A percentile compares a stretch with the other conserved stretches of the same genome.
Conservation (phyloP, 306 rosid genomes). For the Dicorynia guianensis region DNA sequence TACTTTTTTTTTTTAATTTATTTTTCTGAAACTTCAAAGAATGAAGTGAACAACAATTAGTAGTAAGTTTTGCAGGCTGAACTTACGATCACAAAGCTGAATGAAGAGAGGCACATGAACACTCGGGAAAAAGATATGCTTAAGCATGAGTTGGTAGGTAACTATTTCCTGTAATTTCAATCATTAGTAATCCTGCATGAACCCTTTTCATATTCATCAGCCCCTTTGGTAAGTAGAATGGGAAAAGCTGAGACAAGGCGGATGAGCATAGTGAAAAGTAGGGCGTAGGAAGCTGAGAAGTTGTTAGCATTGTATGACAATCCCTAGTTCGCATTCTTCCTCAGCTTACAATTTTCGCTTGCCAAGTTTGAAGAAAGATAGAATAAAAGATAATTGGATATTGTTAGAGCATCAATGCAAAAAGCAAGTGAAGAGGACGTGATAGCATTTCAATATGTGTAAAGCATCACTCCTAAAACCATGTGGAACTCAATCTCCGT, state of each 20-base stretch:
- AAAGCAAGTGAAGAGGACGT: not conserved
- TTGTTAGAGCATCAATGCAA: not conserved
- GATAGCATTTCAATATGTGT: not conserved
- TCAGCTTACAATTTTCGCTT: slow-evolving; percentile 25
- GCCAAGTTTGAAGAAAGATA: slow-evolving; percentile 17
- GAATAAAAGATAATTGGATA: slow-evolving; percentile 11
- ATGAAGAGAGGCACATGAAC: slow-evolving; percentile 60
- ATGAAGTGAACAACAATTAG: slow-evolving; percentile 28
- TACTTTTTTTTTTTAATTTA: slow-evolving; percentile 1
- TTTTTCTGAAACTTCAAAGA: not conserved
- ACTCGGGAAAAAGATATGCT: slow-evolving; percentile 64
- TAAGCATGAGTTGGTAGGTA: slow-evolving; percentile 74
- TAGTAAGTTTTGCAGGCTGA: slow-evolving; percentile 69
- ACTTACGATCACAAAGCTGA: slow-evolving; percentile 62
- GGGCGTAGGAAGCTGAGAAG: not conserved
- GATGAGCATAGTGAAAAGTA: slow-evolving; percentile 1
- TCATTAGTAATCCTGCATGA: slow-evolving; percentile 10
- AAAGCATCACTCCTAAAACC: not conserved
- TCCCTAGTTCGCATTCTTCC: slow-evolving; percentile 18
- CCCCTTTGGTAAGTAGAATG: slow-evolving; percentile 5
- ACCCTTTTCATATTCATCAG: slow-evolving; percentile 3
- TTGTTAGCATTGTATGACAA: not conserved
- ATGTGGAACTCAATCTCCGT: not conserved
- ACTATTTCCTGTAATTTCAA: not conserved
- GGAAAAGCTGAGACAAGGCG: not conserved